Evolutionary conservation across 768 basidiomycete species (phyloP), one percentile per base, ranked within the genome.

Genomic region (Pleurotus citrinopileatus): DNA sequence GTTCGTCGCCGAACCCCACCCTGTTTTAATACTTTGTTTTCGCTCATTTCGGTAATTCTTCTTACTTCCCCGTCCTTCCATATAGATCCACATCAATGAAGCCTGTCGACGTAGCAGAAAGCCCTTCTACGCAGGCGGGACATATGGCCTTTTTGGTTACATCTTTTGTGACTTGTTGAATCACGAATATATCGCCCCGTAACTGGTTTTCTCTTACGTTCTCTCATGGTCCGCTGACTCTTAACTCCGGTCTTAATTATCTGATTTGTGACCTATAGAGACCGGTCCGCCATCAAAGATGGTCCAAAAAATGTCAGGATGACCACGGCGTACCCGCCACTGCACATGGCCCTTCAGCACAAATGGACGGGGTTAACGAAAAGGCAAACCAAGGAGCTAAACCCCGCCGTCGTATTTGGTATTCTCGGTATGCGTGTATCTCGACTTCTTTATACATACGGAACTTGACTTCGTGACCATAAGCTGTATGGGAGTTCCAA

Each of bases 101-200:
- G 75, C 83, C n/a, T 93, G 94, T 67, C 79, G 94, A 56, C 77
- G 79, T 54, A 73, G 81, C 45, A 72, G 76, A 38, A 93, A 87
- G 57, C 86, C 91, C 4, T 87, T 98, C 66, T 98, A 97, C 62
- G 84, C 87, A n/a, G 94, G 94, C 1, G 91, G 91, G 9, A 87
- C 89, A 13, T 95, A 93, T 66, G 96, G 96, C 19, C 75, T 95
- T 55, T 73, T 86, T 42, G 96, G 96, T 13, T 99, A 93, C 70
- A 92, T 97, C 63, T 97, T 98, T 65, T 93, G 92, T 58, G 95
- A 98, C 67, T 77, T 99, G 53, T 75, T 94, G 54, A 77, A 82
- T 53, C 96, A 97, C 63, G 86, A 94, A 57, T 93, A 88, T 67
- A 83, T 97, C 57, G 73, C 85, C 42, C 82, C 87, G 96, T 95